Evolutionary conservation across 805 yeast species (phyloP).

Genomic region (Pichia rugopelliculosa): DNA sequence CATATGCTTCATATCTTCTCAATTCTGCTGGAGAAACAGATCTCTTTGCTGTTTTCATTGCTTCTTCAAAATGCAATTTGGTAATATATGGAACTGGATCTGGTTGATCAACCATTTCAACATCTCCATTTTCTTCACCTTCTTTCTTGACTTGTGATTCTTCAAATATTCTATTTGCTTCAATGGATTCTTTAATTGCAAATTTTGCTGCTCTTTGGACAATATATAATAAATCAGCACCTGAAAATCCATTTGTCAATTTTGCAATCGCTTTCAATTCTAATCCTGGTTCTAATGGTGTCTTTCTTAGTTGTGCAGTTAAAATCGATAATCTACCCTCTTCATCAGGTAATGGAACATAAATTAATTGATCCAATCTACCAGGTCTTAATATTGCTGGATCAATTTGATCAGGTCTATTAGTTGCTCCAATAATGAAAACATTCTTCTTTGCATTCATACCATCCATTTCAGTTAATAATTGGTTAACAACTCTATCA

Average conservation of each 20-base stretch:
- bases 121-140: slow-evolving; percentile 30
- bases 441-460: slow-evolving; percentile 99
- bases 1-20: slow-evolving; percentile 97
- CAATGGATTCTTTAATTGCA: slow-evolving; percentile 96
- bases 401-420: slow-evolving; percentile 98
- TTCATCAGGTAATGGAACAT: slow-evolving; percentile 98
- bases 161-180: slow-evolving; percentile 54
- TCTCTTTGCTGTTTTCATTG: slow-evolving; percentile 98
- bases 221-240: slow-evolving; percentile 96
- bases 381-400: slow-evolving; percentile 99
- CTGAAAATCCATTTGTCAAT: slow-evolving; percentile 95
- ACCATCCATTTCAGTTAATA: slow-evolving; percentile 98
- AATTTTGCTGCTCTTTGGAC: slow-evolving; percentile 98
- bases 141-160: slow-evolving; percentile 47
- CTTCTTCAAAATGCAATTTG: slow-evolving; percentile 93
- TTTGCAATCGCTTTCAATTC: slow-evolving; percentile 83
- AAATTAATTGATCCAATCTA: slow-evolving; percentile 95
- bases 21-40: slow-evolving; percentile 95
- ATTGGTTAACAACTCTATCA: slow-evolving; percentile 92
- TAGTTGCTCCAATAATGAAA: slow-evolving; percentile 98
- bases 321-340: slow-evolving; percentile 87
- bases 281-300: slow-evolving; percentile 97
- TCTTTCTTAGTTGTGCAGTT: slow-evolving; percentile 93
- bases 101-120: slow-evolving; percentile 55
- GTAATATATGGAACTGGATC: slow-evolving; percentile 97